Evolutionary conservation across 2,329 filamentous ascomycete genomes (phyloP), one percentile per base, ranked within the genome.

Genomic region (Exutisphaerella laricina): DNA sequence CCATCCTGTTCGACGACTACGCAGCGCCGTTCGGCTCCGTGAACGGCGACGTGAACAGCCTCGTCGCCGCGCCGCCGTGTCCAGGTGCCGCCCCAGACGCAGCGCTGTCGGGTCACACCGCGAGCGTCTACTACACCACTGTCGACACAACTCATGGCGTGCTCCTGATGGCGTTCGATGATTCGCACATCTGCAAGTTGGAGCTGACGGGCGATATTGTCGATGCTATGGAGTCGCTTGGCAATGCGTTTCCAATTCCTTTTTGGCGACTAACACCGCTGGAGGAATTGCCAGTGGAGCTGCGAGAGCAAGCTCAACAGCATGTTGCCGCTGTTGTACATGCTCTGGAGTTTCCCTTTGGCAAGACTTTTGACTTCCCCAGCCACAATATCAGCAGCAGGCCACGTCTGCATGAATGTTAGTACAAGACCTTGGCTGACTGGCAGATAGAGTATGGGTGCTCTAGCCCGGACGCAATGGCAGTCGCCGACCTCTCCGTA

Each of bases 161-260:
- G 6, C 36, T 49, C 8, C 12, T 46, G 9, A 42, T 49, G 42
- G 46, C 46, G 25, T 45, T 49, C 20, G 28, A 49, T 17, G 39
- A 40, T 5, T 34, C 2, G 9, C 42, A 46, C 20, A 39, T 49
- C 12, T 46, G 46, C 26, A 43, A 43, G 20, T 18, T 49, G 26
- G 46, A 49, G 21, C 39, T 49, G n/a, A 13, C 17, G 6, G 22
- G 28, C 4, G 39, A 33, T 17, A 29, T 26, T 14, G 13, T 39
- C 12, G 43, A 49, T n/a, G 38, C 35, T 8, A 39, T 49, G 18
- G 34, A 22, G 10, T 39, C 42, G 8, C 17, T 46, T 4, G 25
- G 33, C 6, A 13, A n/a, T 9, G 21, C 42, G 1, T 47, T 43
- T 29, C 45, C 39, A 8, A 29, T 18, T 31, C 40, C 34, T 3